Base-by-base conservation (phyloP, 495 filamentous ascomycete genomes). In the Friedmanniomyces simplex region DNA sequence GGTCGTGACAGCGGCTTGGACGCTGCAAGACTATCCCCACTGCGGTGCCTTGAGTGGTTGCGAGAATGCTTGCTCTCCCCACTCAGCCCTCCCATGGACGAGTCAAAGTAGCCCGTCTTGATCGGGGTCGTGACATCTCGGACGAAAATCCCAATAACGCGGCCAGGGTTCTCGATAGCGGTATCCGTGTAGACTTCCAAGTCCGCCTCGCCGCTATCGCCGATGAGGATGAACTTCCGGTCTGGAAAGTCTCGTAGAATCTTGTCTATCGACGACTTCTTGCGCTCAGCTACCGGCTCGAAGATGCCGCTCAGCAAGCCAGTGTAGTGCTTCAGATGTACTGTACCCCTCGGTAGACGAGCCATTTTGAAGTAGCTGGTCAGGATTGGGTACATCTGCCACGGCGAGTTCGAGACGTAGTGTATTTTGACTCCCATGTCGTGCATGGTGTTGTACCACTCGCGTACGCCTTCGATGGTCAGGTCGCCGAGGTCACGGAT, bases 281-380 rank as follows among this genome's bases (percentile, higher is more conserved):
- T 99, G 43, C 91, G 75, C 70, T 97, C 93, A 0, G 91, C 89
- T 1, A 95, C 93, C 20, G 93, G 94, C 71, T 99, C 93, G 61
- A 99, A 96, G 42, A 99, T 96, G 0, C 93, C 93, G 70, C 96
- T 89, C 1, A 99, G 75, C 87, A 97, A 93, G 28, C 93, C 93
- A 50, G 77, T 83, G 70, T 97, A 99, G 53, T 91, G 86, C 70
- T 99, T 99, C 62, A 99, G 69, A 66, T 99, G 94, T 63, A 96
- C 86, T 0, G 89, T 93, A 1, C 91, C 93, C 12, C 79, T 80
- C 0, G 93, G 93, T 14, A 99, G 73, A 7, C 87, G 86, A 11
- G 87, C 87, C 42, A 80, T 65, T 62, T 84, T 79, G 68, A 96
- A 94, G 65, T 84, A 97, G 28, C 79, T 86, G 3, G 85, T 83